Base-by-base conservation (phyloP, 208 protist genomes). In the Acanthamoeba sp. region DNA sequence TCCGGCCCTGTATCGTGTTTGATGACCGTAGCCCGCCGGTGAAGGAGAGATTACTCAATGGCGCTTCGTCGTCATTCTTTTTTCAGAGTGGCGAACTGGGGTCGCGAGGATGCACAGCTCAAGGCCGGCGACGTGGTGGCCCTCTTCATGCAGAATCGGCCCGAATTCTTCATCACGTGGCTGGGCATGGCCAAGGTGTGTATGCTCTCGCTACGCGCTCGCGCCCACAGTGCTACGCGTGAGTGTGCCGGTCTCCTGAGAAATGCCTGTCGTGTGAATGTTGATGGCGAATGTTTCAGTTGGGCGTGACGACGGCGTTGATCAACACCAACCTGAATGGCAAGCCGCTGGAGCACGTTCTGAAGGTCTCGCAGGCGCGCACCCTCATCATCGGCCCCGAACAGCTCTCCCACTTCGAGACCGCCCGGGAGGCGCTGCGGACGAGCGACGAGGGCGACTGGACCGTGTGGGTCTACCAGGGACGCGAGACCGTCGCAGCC, bases 281-380 rank as follows among this genome's bases (percentile, higher is more conserved):
- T 34, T 29, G 42, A 59, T n/a, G 18, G n/a, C 4, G 4, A 42
- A 62, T 92, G 38, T 9, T 52, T 52, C 94, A 96, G 64, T 16
- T 91, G 10, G 93, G 95, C 40, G 89, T 92, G n/a, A 48, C 87
- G n/a, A 85, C 73, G 20, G 88, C 95, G 29, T 85, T 96, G 20
- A 87, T 96, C 91, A 94, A 95, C 52, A 89, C 40, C 52, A 88
- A 95, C 40, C 32, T 96, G 29, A 78, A 57, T 16, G 95, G 95
- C 32, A 89, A 89, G 36, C 80, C 80, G 40, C 80, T 89, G 40
- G 80, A 89, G 52, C 80, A 89, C 80, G 42, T 64, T 14, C 52
- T 66, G 45, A 29, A 38, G 36, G 80, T 62, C 42, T 66, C 48
- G 0, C n/a, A 64, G 32, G 80, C 80, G 16, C 32, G 32, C 32